phyloP scores from a whole-genome alignment of 495 filamentous ascomycete genomes.

The Terfezia claveryi region DNA sequence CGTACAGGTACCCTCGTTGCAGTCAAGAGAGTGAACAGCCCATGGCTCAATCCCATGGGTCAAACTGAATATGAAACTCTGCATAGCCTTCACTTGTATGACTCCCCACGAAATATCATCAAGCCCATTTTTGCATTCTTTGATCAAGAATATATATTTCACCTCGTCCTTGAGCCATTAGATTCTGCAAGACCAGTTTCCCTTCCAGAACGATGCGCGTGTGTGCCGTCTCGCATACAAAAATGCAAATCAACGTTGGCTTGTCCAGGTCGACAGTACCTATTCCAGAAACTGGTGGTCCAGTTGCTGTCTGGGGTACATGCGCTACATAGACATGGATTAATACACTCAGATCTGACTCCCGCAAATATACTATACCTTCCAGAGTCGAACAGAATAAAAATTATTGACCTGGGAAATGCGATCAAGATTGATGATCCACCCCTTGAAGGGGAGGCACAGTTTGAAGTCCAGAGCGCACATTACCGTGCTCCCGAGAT shows the following conservation, averaged over 20 bases:
- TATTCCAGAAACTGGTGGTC: conserved; percentile 13
- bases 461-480: conserved; percentile 7
- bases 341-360: conserved; percentile 19
- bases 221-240: conserved; percentile 1
- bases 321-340: conserved; percentile 8
- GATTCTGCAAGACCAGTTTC: conserved; percentile 12
- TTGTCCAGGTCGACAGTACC: conserved; percentile 11
- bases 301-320: conserved; percentile 11
- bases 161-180: conserved; percentile 10
- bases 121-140: conserved; percentile 9
- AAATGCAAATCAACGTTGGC: conserved; percentile 4
- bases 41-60: conserved; percentile 6
- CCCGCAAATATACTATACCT: conserved; percentile 16
- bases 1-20: conserved; percentile 1
- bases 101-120: conserved; percentile 8
- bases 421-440: conserved; percentile 8
- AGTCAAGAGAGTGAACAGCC: conserved; percentile 10
- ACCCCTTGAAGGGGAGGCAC: conserved; percentile 3
- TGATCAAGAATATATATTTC: conserved; percentile 8
- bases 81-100: conserved; percentile 7
- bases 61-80: conserved; percentile 13
- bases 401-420: conserved; percentile 17
- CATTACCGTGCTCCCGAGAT: conserved; percentile 18
- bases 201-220: background rate
- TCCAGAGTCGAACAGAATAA: conserved; percentile 10